Evolutionary conservation across 352 stramenopile species (phyloP), one percentile per base, ranked within the genome.

Genomic region (Pythium grandisporangium): DNA sequence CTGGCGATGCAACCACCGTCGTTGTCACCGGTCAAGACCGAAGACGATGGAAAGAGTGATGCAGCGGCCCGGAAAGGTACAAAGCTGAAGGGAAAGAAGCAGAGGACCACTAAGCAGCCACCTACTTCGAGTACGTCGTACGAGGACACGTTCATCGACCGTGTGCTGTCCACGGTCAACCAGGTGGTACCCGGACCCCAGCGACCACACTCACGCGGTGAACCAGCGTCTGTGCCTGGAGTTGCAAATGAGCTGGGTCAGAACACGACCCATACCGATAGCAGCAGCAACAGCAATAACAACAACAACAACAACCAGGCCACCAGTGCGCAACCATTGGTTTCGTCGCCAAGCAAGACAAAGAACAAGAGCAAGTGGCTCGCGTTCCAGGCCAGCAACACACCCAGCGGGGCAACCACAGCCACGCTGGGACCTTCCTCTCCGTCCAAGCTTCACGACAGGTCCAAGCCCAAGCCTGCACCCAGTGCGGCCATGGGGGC

Each of bases 131-230:
- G n/a, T n/a, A n/a, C n/a, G n/a, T 75, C 62, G 24, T 95, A 91
- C 32, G 85, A 96, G 55, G 84, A 96, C 48, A 54, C 73, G 10
- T 96, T 96, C 51, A 86, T 96, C 43, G 68, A 95, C 45, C 76
- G 78, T 25, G 67, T 95, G 21, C 60, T 96, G 7, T 63, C 59
- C 19, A 87, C 74, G 3, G 61, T 87, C 24, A 74, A 75, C 12
- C 35, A 76, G 6, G 58, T 61, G 36, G 59, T 68, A 2, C 53
- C 49, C 6, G 44, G 30, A 12, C 40, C 30, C 2, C 11, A 25
- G 10, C 17, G 21, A 1, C 40, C 29, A 16, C 6, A 27, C 11
- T 44, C 27, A 17, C 30, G 24, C 3, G n/a, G 19, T 42, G 23
- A 17, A n/a, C 4, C 26, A 36, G 22, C 24, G 2, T 21, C 8